Conservation (phyloP, 2,329 filamentous ascomycete species). For the Aspergillus sp. region DNA sequence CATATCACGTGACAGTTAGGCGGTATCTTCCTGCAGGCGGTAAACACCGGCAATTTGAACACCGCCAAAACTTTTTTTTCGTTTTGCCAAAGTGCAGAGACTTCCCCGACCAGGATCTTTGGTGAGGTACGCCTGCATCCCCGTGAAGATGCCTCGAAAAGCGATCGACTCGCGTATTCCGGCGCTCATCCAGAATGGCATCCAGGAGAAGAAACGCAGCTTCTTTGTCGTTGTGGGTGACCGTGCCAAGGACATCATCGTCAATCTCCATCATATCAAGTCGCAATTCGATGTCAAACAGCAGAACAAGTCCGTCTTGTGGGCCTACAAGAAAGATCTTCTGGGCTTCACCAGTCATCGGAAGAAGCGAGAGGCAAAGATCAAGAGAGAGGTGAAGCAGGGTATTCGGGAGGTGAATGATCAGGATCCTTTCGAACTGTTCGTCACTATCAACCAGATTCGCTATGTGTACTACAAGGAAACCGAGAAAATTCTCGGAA, state of each 20-base stretch:
- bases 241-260: slow-evolving; percentile 92
- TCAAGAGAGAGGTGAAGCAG: slow-evolving; percentile 96
- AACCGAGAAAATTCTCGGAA: slow-evolving; percentile 96
- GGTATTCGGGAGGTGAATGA: slow-evolving; percentile 90
- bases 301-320: slow-evolving; percentile 93
- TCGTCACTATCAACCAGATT: slow-evolving; percentile 94
- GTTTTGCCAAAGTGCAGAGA: slow-evolving; percentile 6
- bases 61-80: slow-evolving; percentile 31
- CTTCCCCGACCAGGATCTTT: slow-evolving; percentile 3
- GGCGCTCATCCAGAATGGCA: slow-evolving; percentile 86
- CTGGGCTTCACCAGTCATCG: slow-evolving; percentile 94
- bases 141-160: slow-evolving; percentile 47
- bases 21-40: neutral
- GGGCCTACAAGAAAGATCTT: slow-evolving; percentile 98
- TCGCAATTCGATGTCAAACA: slow-evolving; percentile 87
- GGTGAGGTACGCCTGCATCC: neutral
- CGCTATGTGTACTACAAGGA: slow-evolving; percentile 99
- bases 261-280: slow-evolving; percentile 92
- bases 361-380: slow-evolving; percentile 97
- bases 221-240: slow-evolving; percentile 98
- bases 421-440: slow-evolving; percentile 95
- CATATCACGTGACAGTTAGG: neutral
- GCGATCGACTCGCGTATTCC: slow-evolving; percentile 85
- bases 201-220: slow-evolving; percentile 93
- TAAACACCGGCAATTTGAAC: slow-evolving; percentile 2